Percentiles rank a stretch among this genome's conserved stretches.
These are phyloP conservation scores for Dalbergia cultrata DNA, from an alignment of 306 rosid genomes.

Conservation along the genomic window DNA sequence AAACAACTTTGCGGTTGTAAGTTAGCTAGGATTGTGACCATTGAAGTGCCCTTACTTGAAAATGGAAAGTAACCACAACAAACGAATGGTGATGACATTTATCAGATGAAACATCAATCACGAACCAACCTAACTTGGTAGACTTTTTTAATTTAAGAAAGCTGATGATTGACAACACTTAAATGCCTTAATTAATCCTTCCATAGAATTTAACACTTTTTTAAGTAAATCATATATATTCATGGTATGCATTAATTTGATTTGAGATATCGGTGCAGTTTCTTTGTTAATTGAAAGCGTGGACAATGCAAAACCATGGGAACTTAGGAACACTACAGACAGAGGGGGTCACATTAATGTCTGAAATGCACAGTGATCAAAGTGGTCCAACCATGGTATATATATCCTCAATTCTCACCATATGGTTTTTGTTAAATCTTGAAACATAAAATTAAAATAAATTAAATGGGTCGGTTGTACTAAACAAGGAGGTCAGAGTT, in stretches of 20 bases:
- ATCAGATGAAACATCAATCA: background rate
- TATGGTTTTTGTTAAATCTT: slow-evolving; percentile 34
- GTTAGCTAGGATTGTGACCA: background rate
- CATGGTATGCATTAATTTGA: background rate
- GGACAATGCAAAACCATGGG: slow-evolving; percentile 54
- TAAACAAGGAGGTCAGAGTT: slow-evolving; percentile 72
- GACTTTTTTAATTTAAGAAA: background rate
- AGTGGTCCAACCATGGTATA: slow-evolving; percentile 55
- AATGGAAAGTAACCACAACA: background rate
- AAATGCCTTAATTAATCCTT: background rate
- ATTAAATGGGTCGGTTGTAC: slow-evolving; percentile 52
- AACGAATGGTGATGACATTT: background rate
- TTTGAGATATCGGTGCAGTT: slow-evolving; percentile 5
- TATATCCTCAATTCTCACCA: slow-evolving; percentile 44
- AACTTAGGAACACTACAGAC: slow-evolving; percentile 45
- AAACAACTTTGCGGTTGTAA: background rate
- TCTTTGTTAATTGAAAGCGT: slow-evolving; percentile 4
- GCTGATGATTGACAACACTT: background rate
- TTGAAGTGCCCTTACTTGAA: background rate
- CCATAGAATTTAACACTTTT: background rate
- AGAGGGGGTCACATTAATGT: slow-evolving; percentile 48
- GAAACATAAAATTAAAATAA: background rate
- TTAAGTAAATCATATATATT: background rate
- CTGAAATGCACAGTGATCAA: slow-evolving; percentile 55
- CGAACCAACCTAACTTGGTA: background rate